Percentiles rank a stretch among this genome's conserved stretches.
phyloP scores from a whole-genome alignment of 2,329 filamentous ascomycete species.

The Neofusicoccum ribis region DNA sequence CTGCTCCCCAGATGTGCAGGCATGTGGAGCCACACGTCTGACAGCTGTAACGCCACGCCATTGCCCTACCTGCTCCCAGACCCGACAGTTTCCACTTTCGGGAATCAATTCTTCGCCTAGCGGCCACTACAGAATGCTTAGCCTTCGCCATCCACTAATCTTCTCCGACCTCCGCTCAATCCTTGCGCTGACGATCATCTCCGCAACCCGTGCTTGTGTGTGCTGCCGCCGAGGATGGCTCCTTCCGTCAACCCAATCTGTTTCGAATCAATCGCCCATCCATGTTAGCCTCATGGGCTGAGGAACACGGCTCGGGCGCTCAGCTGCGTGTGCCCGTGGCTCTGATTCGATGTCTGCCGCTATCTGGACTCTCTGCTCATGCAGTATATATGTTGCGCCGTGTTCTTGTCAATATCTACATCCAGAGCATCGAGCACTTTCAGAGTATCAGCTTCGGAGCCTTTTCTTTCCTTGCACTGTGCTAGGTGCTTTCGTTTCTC shows the following conservation, averaged over 20 bases:
- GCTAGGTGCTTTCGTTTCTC: not conserved
- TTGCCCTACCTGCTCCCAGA: not conserved
- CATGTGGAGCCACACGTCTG: not conserved
- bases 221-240: not conserved
- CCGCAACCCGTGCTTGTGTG: not conserved
- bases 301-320: not conserved
- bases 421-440: not conserved
- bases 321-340: not conserved
- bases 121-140: conserved; percentile 4
- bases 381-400: not conserved
- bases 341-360: not conserved
- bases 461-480: not conserved
- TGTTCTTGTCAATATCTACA: not conserved
- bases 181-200: not conserved
- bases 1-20: no score
- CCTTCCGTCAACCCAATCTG: not conserved
- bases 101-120: not conserved
- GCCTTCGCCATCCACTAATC: not conserved
- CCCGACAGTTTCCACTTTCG: not conserved
- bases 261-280: not conserved
- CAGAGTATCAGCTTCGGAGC: not conserved
- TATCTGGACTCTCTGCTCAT: not conserved
- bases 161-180: not conserved
- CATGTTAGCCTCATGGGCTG: not conserved
- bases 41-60: not conserved